Evolutionary conservation across 768 basidiomycete genomes (phyloP), one percentile per base, ranked within the genome.

Genomic region (Baorangia bicolor): DNA sequence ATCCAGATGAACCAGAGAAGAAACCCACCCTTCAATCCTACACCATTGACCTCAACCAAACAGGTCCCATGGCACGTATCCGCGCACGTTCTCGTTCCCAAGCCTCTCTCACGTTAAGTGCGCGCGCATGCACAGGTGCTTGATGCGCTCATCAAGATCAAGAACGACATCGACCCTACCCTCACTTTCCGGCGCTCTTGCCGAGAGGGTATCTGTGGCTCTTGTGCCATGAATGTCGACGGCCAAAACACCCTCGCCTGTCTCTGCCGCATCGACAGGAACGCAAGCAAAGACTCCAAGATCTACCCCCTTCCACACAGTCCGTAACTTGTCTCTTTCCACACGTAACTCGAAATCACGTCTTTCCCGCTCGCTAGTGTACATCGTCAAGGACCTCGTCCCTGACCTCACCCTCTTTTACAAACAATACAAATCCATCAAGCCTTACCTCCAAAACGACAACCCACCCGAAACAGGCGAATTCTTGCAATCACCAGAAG

Each of bases 401-500:
- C 92, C 91, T 20, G 89, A 92, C 77, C 78, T 91, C 63, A 91
- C 90, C 11, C 85, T 85, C 60, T 95, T 95, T 83, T 95, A 94
- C 86, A 98, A 98, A 74, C 97, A 99, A 72, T 98, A 99, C 90
- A 98, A 98, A 77, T 95, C 94, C 18, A 96, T 99, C 73, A 87
- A 99, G 73, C 96, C 96, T 5, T 98, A 87, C 80, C 82, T 98
- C 35, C 88, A 96, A 79, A 94, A 94, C 74, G 89, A 94, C 72
- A 92, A 90, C 73, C 88, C 88, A 0, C 94, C 94, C 2, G 90
- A 80, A 60, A 75, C 85, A 58, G 84, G 85, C 56, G 96, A 99
- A 75, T 88, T 85, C 80, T 77, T 96, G 51, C 97, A 98, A 75
- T 89, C 92, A 12, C 84, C 75, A 25, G 95, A 92, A 64, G 94